These are phyloP conservation scores for Alternaria sp. DNA, from an alignment of 2,329 filamentous ascomycete species.

Conservation along the genomic window DNA sequence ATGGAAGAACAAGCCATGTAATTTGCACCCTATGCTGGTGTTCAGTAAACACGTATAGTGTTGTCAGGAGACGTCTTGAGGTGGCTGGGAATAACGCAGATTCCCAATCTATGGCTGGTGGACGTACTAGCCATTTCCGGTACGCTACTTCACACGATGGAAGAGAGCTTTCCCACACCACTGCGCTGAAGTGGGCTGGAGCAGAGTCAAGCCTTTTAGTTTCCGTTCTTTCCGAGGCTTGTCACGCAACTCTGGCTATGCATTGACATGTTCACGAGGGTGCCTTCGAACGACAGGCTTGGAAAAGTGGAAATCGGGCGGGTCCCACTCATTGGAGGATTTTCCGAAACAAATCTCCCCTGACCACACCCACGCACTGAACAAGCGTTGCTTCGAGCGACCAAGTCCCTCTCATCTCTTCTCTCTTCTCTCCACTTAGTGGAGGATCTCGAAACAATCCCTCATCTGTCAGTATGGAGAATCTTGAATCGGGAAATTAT, in stretches of 20 bases:
- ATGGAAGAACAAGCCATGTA: neutral
- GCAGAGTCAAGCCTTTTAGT: neutral
- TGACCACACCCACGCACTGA: neutral
- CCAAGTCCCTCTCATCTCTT: neutral
- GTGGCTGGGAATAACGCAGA: neutral
- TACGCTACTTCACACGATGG: neutral
- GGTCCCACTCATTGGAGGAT: neutral
- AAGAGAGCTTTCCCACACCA: neutral
- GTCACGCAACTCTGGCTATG: neutral
- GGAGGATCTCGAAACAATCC: constrained; percentile 10
- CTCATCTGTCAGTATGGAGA: constrained; percentile 15
- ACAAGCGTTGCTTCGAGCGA: neutral
- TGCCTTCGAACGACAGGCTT: neutral
- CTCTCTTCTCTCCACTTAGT: neutral
- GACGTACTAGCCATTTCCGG: neutral
- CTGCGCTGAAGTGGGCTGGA: neutral
- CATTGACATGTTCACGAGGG: neutral
- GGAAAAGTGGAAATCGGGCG: neutral
- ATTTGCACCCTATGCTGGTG: neutral
- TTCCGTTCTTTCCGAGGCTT: neutral
- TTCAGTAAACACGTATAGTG: neutral
- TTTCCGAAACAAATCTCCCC: neutral
- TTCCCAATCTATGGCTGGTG: neutral
- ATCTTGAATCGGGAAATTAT: constrained; percentile 1
- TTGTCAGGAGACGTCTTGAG: neutral